Evolutionary conservation across 2,329 filamentous ascomycete species (phyloP).

Genomic region (Diplodia scrobiculata): DNA sequence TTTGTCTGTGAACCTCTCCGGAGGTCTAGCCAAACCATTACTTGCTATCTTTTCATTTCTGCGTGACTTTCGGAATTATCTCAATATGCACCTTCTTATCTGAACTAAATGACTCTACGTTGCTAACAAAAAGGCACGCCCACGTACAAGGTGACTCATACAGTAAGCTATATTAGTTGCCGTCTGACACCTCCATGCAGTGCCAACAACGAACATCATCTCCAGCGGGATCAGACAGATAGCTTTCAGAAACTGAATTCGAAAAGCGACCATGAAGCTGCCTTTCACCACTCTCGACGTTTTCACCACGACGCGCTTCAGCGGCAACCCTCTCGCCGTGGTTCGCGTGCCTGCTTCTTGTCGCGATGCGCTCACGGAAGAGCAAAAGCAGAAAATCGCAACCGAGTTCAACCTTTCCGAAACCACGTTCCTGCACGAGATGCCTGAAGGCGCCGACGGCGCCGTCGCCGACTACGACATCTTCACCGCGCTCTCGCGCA

Average conservation of each 20-base stretch:
- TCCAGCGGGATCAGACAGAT: neutral
- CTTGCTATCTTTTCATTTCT: neutral
- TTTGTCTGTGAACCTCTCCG: too few relatives aligned
- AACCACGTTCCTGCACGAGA: conserved; percentile 57
- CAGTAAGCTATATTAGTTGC: neutral
- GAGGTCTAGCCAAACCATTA: neutral
- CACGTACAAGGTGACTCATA: conserved; percentile 1
- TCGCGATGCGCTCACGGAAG: conserved; percentile 45
- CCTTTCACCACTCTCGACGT: conserved; percentile 50
- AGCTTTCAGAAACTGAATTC: neutral
- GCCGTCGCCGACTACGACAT: conserved; percentile 52
- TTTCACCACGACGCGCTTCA: conserved; percentile 52
- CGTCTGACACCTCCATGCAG: neutral
- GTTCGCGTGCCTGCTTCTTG: conserved; percentile 49
- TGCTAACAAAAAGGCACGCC: neutral
- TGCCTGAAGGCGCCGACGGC: conserved; percentile 31
- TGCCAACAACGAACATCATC: neutral
- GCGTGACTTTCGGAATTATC: too few relatives aligned
- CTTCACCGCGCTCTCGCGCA: conserved; percentile 54
- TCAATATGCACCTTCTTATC: neutral
- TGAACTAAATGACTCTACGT: neutral
- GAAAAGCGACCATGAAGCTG: conserved; percentile 30
- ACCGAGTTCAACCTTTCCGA: conserved; percentile 62
- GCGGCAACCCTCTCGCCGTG: conserved; percentile 60
- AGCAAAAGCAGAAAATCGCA: conserved; percentile 57